Base-by-base conservation (phyloP, 2,329 filamentous ascomycete genomes). In the Aspergillus costaricaensis region DNA sequence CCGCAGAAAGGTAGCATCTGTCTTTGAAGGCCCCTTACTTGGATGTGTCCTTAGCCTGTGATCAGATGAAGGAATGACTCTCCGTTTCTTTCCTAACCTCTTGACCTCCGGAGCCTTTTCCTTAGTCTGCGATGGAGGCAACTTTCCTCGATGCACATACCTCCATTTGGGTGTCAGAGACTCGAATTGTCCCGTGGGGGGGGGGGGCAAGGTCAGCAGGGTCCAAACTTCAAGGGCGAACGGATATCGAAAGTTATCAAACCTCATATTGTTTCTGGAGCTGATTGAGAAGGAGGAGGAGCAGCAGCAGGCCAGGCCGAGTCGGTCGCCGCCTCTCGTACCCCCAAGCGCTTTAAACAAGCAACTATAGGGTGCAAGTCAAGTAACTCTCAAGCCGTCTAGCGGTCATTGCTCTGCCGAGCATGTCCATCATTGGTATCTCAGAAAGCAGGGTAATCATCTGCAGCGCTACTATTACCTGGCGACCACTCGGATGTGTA, bases 171-270 rank as follows among this genome's bases (percentile, higher is more conserved):
- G 62, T 48, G 55, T 14, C 41, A 36, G 19, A 44, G 23, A 21
- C 41, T 23, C 41, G 19, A 57, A 21, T 27, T 53, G 58, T 62
- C 52, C 43, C 43, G 44, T 59, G 60, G 60, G 60, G 53, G n/a
- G n/a, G n/a, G 58, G 53, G n/a, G n/a, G 9, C 41, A 53, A n/a
- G 63, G 63, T 64, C 61, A 63, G 43, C 63, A 61, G 61, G 61
- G 55, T 64, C 57, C 61, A 47, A 57, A 41, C 44, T 54, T 25
- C 32, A 36, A 52, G 58, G 54, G 53, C 48, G 44, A 47, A 57
- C 48, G 50, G 53, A 58, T 48, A 55, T 55, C 52, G 38, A 49
- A 55, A 58, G 57, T 53, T 44, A 44, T 41, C 51, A 17, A 55
- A 44, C n/a, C n/a, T 23, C 38, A 32, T 30, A 17, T 32, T 7